A percentile compares a stretch with the other conserved stretches of the same genome.
Conservation (phyloP, 1,284 basidiomycete species). For the Pseudozyma sp. region DNA sequence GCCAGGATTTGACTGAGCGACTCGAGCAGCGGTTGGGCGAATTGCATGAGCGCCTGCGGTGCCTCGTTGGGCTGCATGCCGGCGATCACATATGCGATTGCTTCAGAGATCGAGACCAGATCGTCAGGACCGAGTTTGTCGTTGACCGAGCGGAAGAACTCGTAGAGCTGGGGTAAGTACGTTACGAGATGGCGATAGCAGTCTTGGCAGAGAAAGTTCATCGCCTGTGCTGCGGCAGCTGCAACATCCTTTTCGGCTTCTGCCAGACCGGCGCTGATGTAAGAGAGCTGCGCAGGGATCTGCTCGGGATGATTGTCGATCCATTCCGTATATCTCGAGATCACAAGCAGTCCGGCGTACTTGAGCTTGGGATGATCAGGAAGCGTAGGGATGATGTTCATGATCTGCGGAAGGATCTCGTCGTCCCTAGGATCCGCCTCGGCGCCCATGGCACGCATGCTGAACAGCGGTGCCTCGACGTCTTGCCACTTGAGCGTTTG, state of each 20-base stretch:
- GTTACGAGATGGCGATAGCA: constrained; percentile 88
- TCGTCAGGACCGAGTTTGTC: constrained; percentile 85
- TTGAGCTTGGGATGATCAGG: constrained; percentile 91
- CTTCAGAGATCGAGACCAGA: constrained; percentile 89
- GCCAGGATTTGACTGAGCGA: constrained; percentile 68
- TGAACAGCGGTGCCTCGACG: constrained; percentile 96
- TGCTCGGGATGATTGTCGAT: constrained; percentile 89
- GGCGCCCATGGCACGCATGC: constrained; percentile 97
- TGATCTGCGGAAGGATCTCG: constrained; percentile 88
- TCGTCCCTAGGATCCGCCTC: constrained; percentile 87
- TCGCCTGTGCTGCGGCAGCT: constrained; percentile 92
- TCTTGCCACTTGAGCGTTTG: constrained; percentile 82
- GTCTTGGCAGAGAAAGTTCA: constrained; percentile 97
- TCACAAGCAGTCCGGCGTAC: constrained; percentile 93
- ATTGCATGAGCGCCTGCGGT: constrained; percentile 84
- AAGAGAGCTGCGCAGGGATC: constrained; percentile 85
- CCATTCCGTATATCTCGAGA: constrained; percentile 97
- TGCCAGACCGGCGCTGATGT: constrained; percentile 90
- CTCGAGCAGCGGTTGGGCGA: constrained; percentile 75
- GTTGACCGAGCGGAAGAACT: constrained; percentile 84
- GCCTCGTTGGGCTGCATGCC: constrained; percentile 84
- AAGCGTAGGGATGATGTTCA: constrained; percentile 90
- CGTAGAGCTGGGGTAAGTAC: constrained; percentile 89
- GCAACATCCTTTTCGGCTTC: constrained; percentile 74
- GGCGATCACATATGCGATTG: constrained; percentile 92